Base-by-base conservation (phyloP, 495 filamentous ascomycete genomes). In the Neohortaea acidophila region DNA sequence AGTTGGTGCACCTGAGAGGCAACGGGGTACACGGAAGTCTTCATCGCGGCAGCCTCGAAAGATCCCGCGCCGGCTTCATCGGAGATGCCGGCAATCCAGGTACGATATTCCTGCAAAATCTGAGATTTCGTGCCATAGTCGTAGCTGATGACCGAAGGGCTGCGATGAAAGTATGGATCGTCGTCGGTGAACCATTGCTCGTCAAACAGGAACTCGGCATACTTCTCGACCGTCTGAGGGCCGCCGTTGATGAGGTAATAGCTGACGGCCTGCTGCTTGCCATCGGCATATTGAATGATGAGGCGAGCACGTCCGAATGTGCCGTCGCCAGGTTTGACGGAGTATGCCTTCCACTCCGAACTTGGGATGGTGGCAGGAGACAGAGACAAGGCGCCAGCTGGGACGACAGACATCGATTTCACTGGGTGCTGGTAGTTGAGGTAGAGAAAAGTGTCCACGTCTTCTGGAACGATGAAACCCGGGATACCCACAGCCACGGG, bases 81-180 rank as follows among this genome's bases (percentile, higher is more conserved):
- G 41, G 61, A 66, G 4, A 70, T 53, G 2, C 66, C 66, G 5
- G 65, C 58, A 18, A 69, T 67, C 67, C 67, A 71, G 14, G 66
- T 65, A 0, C 67, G 61, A 4, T 53, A 45, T 24, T 71, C 66
- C 43, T 71, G 66, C 1, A 58, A 49, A 25, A 68, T 65, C 17
- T 57, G 54, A 12, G 47, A 44, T 1, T 53, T 36, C 3, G 52
- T 38, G 9, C 61, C 57, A 31, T 59, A 56, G 30, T 71, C 66
- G 43, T 68, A 69, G 7, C 61, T 60, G 43, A 71, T 66, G 28
- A 66, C 51, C 0, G 66, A 69, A 1, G 61, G 61, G 3, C 62
- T 55, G 12, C 66, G 60, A 10, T 55, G 48, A 36, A 71, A 71
- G 9, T 65, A 64, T 36, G 69, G 65, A 0, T 58, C 53, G 2